Evolutionary conservation across 2,329 filamentous ascomycete genomes (phyloP), one percentile per base, ranked within the genome.

Genomic region (Penicillium polonicum): DNA sequence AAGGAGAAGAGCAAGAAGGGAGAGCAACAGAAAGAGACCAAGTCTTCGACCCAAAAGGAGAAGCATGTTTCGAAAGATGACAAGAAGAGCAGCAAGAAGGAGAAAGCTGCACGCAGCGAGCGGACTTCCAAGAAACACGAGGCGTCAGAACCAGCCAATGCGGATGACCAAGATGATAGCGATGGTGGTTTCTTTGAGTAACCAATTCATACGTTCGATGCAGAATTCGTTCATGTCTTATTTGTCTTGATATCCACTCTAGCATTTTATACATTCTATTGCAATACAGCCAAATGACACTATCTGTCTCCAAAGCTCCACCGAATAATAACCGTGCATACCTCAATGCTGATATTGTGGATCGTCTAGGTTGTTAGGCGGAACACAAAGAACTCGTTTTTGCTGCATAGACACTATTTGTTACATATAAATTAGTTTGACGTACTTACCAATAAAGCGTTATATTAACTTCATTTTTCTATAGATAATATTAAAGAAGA

Each of bases 161-260:
- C 59, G 10, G 65, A 57, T 17, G 67, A 71, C 13, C 19, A 39
- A 25, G 52, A 53, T 41, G 70, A 72, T 13, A 74, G 73, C 52
- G 75, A 77, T 53, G 74, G 72, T n/a, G 75, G 74, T 6, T 77
- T 77, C 63, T 77, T 77, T 50, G 75, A 76, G 55, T 60, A 68
- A 53, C 10, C 36, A 42, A n/a, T 36, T 33, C 25, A 23, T 15
- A 27, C 23, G 19, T 25, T 44, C 7, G 35, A 21, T 45, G 21
- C 49, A 35, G 27, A 23, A 52, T 39, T 53, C 23, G 36, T 48
- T 42, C 33, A 43, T 53, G 19, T 57, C 36, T 48, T 42, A 53
- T 57, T 57, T 45, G 43, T 57, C 43, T 53, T 57, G 55, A 57
- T 57, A 57, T 57, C 55, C 55, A 57, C 9, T 38, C 35, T 48